Conservation (phyloP, 805 yeast genomes). For the Pichia sporocuriosa region DNA sequence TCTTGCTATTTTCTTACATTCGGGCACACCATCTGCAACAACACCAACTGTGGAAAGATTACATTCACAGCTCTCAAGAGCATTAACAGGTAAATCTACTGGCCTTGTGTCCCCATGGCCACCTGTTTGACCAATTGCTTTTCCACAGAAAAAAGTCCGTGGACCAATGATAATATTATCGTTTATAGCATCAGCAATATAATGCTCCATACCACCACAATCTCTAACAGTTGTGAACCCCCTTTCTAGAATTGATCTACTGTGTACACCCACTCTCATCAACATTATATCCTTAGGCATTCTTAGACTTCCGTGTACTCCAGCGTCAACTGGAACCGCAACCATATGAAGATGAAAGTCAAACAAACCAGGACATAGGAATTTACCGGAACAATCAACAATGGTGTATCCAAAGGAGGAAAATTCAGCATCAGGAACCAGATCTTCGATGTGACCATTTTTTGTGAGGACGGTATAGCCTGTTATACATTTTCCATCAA, state of each 20-base stretch:
- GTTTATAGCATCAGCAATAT: slow-evolving; percentile 20
- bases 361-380: slow-evolving; percentile 24
- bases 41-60: slow-evolving; percentile 19
- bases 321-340: slow-evolving; percentile 23
- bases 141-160: slow-evolving; percentile 21
- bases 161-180: slow-evolving; percentile 26
- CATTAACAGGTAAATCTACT: slow-evolving; percentile 20
- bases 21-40: slow-evolving; percentile 25
- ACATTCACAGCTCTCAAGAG: slow-evolving; percentile 23
- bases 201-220: slow-evolving; percentile 23
- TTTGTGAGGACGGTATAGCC: slow-evolving; percentile 17
- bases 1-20: slow-evolving; percentile 22
- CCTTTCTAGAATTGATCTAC: slow-evolving; percentile 20
- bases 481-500: slow-evolving; percentile 12
- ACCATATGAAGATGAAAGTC: slow-evolving; percentile 25
- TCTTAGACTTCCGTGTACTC: slow-evolving; percentile 15
- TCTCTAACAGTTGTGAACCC: slow-evolving; percentile 25
- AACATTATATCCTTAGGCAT: slow-evolving; percentile 19
- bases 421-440: slow-evolving; percentile 2
- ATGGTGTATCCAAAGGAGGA: slow-evolving; percentile 7
- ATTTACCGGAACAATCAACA: slow-evolving; percentile 24
- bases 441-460: slow-evolving; percentile 16
- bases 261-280: slow-evolving; percentile 18
- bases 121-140: slow-evolving; percentile 26
- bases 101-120: slow-evolving; percentile 26